A percentile compares a stretch with the other conserved stretches of the same genome.
phyloP scores from a whole-genome alignment of 495 filamentous ascomycete species.

The Podospora sp. region DNA sequence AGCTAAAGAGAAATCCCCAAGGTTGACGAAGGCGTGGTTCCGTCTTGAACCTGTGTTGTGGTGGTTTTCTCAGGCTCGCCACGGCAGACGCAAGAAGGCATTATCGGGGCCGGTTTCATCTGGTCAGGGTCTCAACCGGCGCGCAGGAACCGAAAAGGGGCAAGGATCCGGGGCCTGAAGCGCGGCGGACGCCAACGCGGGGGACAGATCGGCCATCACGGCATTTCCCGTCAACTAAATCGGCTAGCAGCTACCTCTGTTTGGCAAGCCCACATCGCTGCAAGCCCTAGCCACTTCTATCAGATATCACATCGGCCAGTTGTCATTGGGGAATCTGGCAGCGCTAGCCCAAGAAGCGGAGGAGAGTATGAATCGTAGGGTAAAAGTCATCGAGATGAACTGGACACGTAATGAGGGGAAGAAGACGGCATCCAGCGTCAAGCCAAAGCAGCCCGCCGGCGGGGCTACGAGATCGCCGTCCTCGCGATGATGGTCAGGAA shows the following conservation, averaged over 20 bases:
- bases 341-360: neutral
- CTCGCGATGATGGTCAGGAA: neutral
- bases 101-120: neutral
- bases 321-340: neutral
- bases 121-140: neutral
- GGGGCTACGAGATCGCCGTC: constrained; percentile 11
- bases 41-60: neutral
- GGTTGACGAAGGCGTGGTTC: neutral
- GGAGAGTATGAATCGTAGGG: neutral
- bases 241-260: neutral
- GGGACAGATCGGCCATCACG: constrained; percentile 6
- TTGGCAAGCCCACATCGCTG: neutral
- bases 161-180: neutral
- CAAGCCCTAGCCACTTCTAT: neutral
- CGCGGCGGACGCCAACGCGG: neutral
- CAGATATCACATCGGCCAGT: constrained; percentile 1
- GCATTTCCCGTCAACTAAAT: constrained; percentile 6
- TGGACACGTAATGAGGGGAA: neutral
- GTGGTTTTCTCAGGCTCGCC: neutral
- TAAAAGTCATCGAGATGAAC: neutral
- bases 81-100: neutral
- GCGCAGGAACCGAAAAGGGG: constrained; percentile 6
- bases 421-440: constrained; percentile 2
- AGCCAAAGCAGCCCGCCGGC: neutral
- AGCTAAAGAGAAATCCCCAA: neutral